Evolutionary conservation across 202 grass and related monocot species (phyloP), one percentile per base, ranked within the genome.

Genomic region (Panicum virgatum): DNA sequence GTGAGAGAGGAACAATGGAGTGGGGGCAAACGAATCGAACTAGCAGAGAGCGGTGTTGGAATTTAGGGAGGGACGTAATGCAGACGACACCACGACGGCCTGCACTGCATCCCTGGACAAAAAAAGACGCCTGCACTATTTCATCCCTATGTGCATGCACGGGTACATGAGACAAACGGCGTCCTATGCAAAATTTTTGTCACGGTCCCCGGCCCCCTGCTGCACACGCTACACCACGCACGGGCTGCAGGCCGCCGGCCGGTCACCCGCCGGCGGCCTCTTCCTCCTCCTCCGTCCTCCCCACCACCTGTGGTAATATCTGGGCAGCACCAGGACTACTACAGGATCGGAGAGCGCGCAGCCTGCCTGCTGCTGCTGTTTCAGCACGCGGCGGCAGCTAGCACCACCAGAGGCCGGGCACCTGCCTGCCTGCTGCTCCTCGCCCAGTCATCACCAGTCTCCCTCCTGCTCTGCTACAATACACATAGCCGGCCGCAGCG

Each of bases 141-240:
- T 79, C 54, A 65, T 59, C 69, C 45, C n/a, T 58, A 63, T 63
- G 61, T 74, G 84, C 75, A 70, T 83, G 75, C 83, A 75, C 78
- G 68, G 83, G 42, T 58, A 62, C 83, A 86, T 79, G 73, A 77
- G 88, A 86, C 83, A 90, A 85, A 67, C 83, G 9, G 74, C 74
- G 59, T 80, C 60, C 84, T 83, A 83, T 83, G 76, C 88, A 86
- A 86, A 86, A 83, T 39, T 80, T 80, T 83, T 86, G 80, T 90
- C 83, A 80, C 62, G 69, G 3, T 26, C 67, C 72, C 76, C 22
- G 62, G 36, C 7, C 7, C 5, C 22, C 25, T n/a, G n/a, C 22
- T 20, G 50, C 42, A 73, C 69, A 67, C 43, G 8, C 32, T 40
- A 57, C 58, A 5, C 5, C 40, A 43, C 12, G 59, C 40, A 79